Evolutionary conservation across 495 filamentous ascomycete species (phyloP).

Genomic region (Lineolata rhizophorae): DNA sequence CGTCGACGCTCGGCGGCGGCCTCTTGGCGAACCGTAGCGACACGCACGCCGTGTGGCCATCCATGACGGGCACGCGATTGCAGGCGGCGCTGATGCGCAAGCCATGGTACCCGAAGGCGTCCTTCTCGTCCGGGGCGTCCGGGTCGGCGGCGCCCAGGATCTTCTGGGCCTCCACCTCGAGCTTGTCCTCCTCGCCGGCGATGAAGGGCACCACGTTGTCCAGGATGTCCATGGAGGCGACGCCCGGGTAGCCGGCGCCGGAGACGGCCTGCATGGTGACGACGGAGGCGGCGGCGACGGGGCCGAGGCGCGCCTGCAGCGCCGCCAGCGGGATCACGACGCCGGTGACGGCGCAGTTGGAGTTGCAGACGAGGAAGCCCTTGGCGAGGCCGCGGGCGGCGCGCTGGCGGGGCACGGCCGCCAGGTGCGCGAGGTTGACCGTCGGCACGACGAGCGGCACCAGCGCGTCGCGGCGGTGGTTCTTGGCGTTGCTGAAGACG

Average conservation of each 20-base stretch:
- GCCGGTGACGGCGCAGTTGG: constrained; percentile 25
- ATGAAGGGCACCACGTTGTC: constrained; percentile 25
- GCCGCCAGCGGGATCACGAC: constrained; percentile 23
- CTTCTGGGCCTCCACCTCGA: constrained; percentile 21
- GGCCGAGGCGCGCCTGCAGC: constrained; percentile 19
- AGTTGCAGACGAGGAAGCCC: constrained; percentile 25
- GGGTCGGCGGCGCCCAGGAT: constrained; percentile 20
- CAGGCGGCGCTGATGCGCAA: constrained; percentile 19
- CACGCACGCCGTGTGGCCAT: constrained; percentile 23
- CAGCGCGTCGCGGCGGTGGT: constrained; percentile 21
- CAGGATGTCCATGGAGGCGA: constrained; percentile 24
- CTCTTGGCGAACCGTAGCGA: constrained; percentile 18
- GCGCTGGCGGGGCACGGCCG: constrained; percentile 19
- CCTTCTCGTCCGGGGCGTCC: constrained; percentile 6
- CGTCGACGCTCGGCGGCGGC: constrained; percentile 18
- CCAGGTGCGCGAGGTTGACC: constrained; percentile 20
- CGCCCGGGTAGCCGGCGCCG: constrained; percentile 22
- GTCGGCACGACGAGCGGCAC: constrained; percentile 24
- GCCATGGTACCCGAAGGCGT: constrained; percentile 16
- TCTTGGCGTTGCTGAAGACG: constrained; percentile 24
- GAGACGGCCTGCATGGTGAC: constrained; percentile 24
- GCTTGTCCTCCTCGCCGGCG: constrained; percentile 22
- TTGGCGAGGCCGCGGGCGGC: constrained; percentile 14
- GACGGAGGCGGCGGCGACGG: constrained; percentile 19
- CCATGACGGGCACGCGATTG: constrained; percentile 21